phyloP scores from a whole-genome alignment of 2,329 filamentous ascomycete species.

The Talaromyces sp. region DNA sequence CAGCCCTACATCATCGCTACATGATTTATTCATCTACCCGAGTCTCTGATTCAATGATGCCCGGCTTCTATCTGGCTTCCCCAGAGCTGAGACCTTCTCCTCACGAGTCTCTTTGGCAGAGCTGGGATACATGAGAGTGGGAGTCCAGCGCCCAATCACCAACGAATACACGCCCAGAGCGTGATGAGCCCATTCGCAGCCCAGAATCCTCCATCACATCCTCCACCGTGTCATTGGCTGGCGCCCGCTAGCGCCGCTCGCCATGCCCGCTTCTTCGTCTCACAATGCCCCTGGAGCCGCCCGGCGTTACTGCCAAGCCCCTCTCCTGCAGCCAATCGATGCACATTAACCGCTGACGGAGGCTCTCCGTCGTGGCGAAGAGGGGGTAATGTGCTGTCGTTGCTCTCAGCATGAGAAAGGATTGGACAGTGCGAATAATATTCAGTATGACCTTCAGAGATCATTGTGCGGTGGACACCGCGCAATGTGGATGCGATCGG shows the following conservation, averaged over 20 bases:
- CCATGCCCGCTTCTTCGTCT: constrained; percentile 17
- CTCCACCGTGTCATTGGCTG: constrained; percentile 20
- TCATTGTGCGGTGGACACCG: neutral
- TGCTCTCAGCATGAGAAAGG: no score
- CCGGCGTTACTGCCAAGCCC: constrained; percentile 22
- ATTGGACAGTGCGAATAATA: no score
- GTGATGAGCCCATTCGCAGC: constrained; percentile 12
- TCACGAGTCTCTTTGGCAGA: neutral
- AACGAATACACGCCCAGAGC: constrained; percentile 3
- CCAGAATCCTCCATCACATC: constrained; percentile 23
- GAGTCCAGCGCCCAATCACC: constrained; percentile 17
- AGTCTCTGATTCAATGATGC: no score
- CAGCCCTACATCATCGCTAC: no score
- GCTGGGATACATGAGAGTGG: neutral
- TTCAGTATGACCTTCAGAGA: neutral
- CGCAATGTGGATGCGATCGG: neutral
- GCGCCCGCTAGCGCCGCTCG: constrained; percentile 13
- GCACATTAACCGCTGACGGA: constrained; percentile 2
- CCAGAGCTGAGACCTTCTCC: neutral
- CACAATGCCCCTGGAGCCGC: constrained; percentile 25
- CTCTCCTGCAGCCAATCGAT: constrained; percentile 13
- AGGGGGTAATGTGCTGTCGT: no score
- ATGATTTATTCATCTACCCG: neutral
- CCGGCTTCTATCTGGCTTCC: no score
- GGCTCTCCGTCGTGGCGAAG: neutral